Percentiles rank a stretch among this genome's conserved stretches.
Evolutionary conservation across 2,329 filamentous ascomycete genomes (phyloP).

Genomic region (Penicillium sp.): DNA sequence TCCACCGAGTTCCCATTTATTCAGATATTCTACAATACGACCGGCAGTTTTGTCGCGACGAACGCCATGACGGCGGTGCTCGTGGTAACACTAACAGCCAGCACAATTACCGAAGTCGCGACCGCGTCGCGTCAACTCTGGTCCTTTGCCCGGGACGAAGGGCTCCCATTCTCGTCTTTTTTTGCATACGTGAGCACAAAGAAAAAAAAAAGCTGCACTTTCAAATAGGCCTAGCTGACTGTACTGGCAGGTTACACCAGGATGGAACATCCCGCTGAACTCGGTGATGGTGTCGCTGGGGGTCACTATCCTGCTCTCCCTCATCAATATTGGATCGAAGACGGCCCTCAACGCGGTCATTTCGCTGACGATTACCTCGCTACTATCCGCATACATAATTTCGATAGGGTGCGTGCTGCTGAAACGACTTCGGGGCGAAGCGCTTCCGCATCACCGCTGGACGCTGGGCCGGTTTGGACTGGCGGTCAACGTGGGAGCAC

Average conservation of each 20-base stretch:
- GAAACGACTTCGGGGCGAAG: constrained; percentile 48
- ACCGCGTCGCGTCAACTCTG: constrained; percentile 63
- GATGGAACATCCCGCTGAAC: constrained; percentile 52
- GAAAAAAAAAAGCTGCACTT: neutral
- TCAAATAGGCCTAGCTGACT: constrained; percentile 7
- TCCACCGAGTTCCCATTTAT: constrained; percentile 63
- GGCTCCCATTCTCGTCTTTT: constrained; percentile 44
- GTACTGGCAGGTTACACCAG: constrained; percentile 36
- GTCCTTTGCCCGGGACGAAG: constrained; percentile 55
- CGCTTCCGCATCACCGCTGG: constrained; percentile 51
- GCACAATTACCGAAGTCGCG: constrained; percentile 59
- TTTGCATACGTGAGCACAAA: constrained; percentile 40
- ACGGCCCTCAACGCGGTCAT: constrained; percentile 50
- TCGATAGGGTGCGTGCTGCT: constrained; percentile 53
- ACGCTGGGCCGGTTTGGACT: constrained; percentile 51
- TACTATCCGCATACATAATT: constrained; percentile 50
- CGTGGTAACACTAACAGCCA: constrained; percentile 54
- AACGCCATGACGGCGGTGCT: constrained; percentile 57
- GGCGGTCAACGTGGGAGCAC: constrained; percentile 46
- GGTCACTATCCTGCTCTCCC: constrained; percentile 49
- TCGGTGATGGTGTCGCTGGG: constrained; percentile 52
- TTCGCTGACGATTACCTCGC: constrained; percentile 47
- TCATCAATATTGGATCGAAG: constrained; percentile 59
- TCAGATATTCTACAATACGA: constrained; percentile 59
- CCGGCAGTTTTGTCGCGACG: constrained; percentile 53